These are phyloP conservation scores for Casuarina glauca DNA, from an alignment of 306 rosid species.

Conservation along the genomic window DNA sequence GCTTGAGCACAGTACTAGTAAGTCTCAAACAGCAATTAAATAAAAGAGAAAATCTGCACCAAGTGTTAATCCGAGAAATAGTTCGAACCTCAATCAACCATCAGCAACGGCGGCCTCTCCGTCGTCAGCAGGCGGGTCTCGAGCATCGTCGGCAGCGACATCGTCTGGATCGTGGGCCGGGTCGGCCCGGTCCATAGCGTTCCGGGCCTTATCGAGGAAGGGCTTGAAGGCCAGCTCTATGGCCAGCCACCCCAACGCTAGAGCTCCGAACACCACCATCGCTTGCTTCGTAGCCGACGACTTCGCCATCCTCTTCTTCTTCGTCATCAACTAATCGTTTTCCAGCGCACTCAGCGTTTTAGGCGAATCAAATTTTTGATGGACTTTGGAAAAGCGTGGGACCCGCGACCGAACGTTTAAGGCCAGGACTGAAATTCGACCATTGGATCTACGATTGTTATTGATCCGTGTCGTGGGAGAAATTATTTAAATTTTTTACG, in stretches of 20 bases:
- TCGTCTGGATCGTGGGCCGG: conserved; percentile 79
- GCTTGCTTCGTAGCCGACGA: conserved; percentile 56
- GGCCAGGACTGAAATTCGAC: too few relatives aligned
- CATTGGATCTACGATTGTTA: too few relatives aligned
- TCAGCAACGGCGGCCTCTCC: conserved; percentile 13
- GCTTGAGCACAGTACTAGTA: not conserved
- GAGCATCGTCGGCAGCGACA: conserved; percentile 8
- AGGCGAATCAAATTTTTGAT: too few relatives aligned
- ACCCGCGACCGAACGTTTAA: too few relatives aligned
- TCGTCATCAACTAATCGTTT: not conserved
- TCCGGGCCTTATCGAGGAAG: conserved; percentile 56
- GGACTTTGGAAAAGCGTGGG: not conserved
- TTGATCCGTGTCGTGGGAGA: too few relatives aligned
- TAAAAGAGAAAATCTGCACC: not conserved
- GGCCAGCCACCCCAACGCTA: conserved; percentile 71
- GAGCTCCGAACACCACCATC: conserved; percentile 67
- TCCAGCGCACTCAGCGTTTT: not conserved
- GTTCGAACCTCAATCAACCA: not conserved
- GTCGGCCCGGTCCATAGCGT: conserved; percentile 68
- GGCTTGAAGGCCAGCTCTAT: conserved; percentile 84
- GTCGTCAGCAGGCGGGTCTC: not conserved
- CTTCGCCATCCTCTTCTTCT: conserved; percentile 46
- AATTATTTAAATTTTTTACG: too few relatives aligned
- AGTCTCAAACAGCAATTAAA: not conserved
- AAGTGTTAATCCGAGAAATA: not conserved